Evolutionary conservation across 2,329 filamentous ascomycete species (phyloP).

Genomic region (Pseudocercospora fuligena): DNA sequence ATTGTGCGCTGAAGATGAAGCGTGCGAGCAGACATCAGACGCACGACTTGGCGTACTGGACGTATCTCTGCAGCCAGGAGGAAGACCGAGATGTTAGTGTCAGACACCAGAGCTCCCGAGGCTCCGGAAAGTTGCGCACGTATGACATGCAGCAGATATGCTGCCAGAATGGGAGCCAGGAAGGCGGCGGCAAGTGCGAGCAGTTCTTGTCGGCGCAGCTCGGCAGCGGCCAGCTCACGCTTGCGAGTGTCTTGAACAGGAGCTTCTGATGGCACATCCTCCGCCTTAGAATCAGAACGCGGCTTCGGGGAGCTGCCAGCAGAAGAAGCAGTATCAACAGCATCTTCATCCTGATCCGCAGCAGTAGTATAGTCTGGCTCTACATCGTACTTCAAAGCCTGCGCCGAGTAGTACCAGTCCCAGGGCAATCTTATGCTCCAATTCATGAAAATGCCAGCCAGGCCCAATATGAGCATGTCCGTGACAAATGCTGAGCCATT

Average conservation of each 20-base stretch:
- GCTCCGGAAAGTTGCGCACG: slow-evolving; percentile 79
- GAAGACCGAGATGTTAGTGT: slow-evolving; percentile 92
- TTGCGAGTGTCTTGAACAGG: slow-evolving; percentile 22
- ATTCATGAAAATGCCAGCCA: slow-evolving; percentile 86
- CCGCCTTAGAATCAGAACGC: slow-evolving; percentile 13
- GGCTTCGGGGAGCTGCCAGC: slow-evolving; percentile 28
- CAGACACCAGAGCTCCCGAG: slow-evolving; percentile 84
- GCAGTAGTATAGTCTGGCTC: slow-evolving; percentile 19
- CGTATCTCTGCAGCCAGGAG: slow-evolving; percentile 84
- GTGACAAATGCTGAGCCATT: slow-evolving; percentile 84
- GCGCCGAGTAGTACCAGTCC: slow-evolving; percentile 63
- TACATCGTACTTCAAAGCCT: slow-evolving; percentile 39
- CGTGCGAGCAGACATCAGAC: slow-evolving; percentile 77
- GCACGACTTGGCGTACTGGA: slow-evolving; percentile 79
- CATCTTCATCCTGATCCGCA: slow-evolving; percentile 28
- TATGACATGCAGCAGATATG: slow-evolving; percentile 81
- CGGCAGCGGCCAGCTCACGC: slow-evolving; percentile 53
- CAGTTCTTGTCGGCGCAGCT: slow-evolving; percentile 76
- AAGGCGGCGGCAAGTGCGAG: slow-evolving; percentile 80
- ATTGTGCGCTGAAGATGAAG: slow-evolving; percentile 80
- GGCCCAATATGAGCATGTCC: slow-evolving; percentile 77
- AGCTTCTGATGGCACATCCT: slow-evolving; percentile 11
- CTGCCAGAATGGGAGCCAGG: slow-evolving; percentile 74
- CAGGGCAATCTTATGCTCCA: slow-evolving; percentile 92
- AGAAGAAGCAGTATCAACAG: slow-evolving; percentile 32